Evolutionary conservation across 768 basidiomycete genomes (phyloP).

Genomic region (Rhodosporidiobolus sp.): DNA sequence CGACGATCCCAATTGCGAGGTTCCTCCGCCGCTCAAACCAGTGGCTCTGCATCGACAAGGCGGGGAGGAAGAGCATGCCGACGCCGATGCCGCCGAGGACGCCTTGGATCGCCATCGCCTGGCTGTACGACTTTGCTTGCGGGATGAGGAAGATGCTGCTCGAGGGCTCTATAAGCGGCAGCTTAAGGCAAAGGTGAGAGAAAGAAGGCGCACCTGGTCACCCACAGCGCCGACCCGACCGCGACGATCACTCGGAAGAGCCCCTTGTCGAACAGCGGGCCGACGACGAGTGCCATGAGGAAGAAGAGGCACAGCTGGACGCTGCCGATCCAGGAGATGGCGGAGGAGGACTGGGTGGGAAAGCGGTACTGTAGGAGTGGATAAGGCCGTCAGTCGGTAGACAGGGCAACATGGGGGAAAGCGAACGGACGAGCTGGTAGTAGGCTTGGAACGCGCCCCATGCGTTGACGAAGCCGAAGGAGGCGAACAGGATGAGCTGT

Average conservation of each 20-base stretch:
- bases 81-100: constrained; percentile 55
- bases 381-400: neutral
- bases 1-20: constrained; percentile 67
- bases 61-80: constrained; percentile 56
- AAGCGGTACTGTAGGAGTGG: constrained; percentile 35
- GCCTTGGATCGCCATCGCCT: constrained; percentile 59
- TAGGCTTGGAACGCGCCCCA: constrained; percentile 51
- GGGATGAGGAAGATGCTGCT: constrained; percentile 35
- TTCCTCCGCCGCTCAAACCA: constrained; percentile 65
- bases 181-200: too few species aligned
- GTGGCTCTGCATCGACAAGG: constrained; percentile 49
- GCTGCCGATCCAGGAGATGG: constrained; percentile 47
- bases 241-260: constrained; percentile 20
- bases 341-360: constrained; percentile 36
- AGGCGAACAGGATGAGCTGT: constrained; percentile 35
- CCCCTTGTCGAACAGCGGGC: constrained; percentile 45
- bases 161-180: too few species aligned
- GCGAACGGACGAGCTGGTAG: constrained; percentile 42
- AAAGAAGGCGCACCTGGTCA: constrained; percentile 37
- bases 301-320: constrained; percentile 47
- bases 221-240: constrained; percentile 52
- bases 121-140: constrained; percentile 14
- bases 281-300: constrained; percentile 41
- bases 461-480: constrained; percentile 47
- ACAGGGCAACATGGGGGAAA: too few species aligned